Evolutionary conservation across 129 eudicot genomes (phyloP).

Genomic region (Oenanthe sinensis): DNA sequence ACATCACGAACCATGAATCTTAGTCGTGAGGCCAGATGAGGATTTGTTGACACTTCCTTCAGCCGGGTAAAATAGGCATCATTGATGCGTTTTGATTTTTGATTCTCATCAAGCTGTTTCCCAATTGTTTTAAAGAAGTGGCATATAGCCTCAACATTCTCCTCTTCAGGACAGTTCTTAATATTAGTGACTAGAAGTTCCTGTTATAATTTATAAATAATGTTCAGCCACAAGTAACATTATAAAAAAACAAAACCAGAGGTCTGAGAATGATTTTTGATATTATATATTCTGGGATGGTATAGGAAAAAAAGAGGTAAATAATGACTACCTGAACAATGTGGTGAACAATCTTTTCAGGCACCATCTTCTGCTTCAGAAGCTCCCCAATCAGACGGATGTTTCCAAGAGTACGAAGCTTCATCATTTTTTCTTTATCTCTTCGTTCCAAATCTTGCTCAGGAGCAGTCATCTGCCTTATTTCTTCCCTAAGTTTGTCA

Average conservation of each 20-base stretch:
- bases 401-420: slow-evolving; percentile 92
- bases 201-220: slow-evolving; percentile 22
- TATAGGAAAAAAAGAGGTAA: neutral
- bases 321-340: slow-evolving; percentile 64
- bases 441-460: slow-evolving; percentile 78
- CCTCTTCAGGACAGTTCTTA: slow-evolving; percentile 74
- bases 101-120: slow-evolving; percentile 81
- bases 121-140: slow-evolving; percentile 86
- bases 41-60: slow-evolving; percentile 54
- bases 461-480: slow-evolving; percentile 77
- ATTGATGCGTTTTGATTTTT: slow-evolving; percentile 58
- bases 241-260: neutral
- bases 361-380: slow-evolving; percentile 96
- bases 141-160: slow-evolving; percentile 92
- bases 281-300: neutral
- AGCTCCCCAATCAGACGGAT: slow-evolving; percentile 98
- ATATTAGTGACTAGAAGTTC: slow-evolving; percentile 73
- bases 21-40: slow-evolving; percentile 59
- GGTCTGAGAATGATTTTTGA: neutral
- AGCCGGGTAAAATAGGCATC: slow-evolving; percentile 67
- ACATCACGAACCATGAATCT: slow-evolving; percentile 84
- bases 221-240: neutral
- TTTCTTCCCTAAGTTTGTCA: slow-evolving; percentile 66
- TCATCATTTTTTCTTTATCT: slow-evolving; percentile 77
- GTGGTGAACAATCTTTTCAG: slow-evolving; percentile 94